Evolutionary conservation across 1,139 yeast species (phyloP).

Genomic region (Debaryomyces psychrophilus): DNA sequence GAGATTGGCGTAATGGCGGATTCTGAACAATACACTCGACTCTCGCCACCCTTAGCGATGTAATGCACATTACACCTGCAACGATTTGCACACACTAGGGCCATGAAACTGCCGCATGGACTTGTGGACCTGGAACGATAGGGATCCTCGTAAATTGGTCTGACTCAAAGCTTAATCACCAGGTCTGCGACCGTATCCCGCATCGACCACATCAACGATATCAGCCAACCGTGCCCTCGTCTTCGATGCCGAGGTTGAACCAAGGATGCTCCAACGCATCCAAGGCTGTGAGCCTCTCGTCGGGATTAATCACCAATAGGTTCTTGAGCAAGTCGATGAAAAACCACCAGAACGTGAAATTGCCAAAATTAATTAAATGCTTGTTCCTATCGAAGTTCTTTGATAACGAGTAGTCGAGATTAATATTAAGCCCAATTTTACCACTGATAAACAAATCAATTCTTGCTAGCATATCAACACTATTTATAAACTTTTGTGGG

Average conservation of each 20-base stretch:
- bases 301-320: slow-evolving; percentile 66
- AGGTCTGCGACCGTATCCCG: neutral
- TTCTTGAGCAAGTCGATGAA: slow-evolving; percentile 67
- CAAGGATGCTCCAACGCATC: slow-evolving; percentile 78
- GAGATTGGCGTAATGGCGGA: too few species aligned
- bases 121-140: too few species aligned
- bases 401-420: slow-evolving; percentile 44
- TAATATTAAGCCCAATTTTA: slow-evolving; percentile 44
- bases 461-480: slow-evolving; percentile 55
- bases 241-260: slow-evolving; percentile 76
- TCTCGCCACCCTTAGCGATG: too few species aligned
- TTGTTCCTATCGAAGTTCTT: slow-evolving; percentile 46
- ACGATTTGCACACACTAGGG: too few species aligned
- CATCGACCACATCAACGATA: neutral
- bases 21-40: too few species aligned
- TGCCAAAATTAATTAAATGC: slow-evolving; percentile 46
- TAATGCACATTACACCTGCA: too few species aligned
- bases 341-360: slow-evolving; percentile 76
- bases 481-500: slow-evolving; percentile 51
- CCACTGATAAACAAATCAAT: slow-evolving; percentile 52
- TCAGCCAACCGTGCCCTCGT: slow-evolving; percentile 59
- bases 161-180: too few species aligned
- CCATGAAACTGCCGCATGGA: too few species aligned
- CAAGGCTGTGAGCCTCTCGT: slow-evolving; percentile 62
- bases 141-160: too few species aligned